Evolutionary conservation across 805 yeast genomes (phyloP).

Genomic region (Diddensiella transvaalensis): DNA sequence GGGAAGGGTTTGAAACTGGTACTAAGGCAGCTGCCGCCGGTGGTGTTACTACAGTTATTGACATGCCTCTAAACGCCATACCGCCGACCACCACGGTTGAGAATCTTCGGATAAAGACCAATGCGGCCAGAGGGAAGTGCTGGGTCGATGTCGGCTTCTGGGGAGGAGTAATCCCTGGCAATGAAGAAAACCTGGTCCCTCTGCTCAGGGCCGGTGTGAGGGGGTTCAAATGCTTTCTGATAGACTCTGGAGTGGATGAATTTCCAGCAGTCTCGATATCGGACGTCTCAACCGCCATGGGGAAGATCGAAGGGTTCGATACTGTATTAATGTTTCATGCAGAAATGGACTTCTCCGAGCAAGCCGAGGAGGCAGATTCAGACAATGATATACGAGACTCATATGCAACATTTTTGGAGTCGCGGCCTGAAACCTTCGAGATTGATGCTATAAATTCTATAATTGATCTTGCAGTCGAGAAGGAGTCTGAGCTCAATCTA

Average conservation of each 20-base stretch:
- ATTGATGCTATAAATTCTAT: constrained; percentile 76
- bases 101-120: constrained; percentile 68
- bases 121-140: constrained; percentile 74
- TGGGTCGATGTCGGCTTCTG: constrained; percentile 96
- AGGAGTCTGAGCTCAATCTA: constrained; percentile 40
- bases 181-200: constrained; percentile 65
- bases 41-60: constrained; percentile 93
- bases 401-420: constrained; percentile 70
- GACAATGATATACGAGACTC: constrained; percentile 40
- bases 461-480: constrained; percentile 53
- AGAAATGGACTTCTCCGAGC: constrained; percentile 55
- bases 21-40: constrained; percentile 93
- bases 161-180: constrained; percentile 91
- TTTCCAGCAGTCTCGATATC: constrained; percentile 74
- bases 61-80: constrained; percentile 93
- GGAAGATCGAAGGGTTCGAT: constrained; percentile 52
- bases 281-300: constrained; percentile 67
- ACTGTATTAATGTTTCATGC: constrained; percentile 92
- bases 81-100: constrained; percentile 90
- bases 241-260: constrained; percentile 95
- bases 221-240: constrained; percentile 90
- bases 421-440: constrained; percentile 87
- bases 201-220: constrained; percentile 82
- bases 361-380: constrained; percentile 11
- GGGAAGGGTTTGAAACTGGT: constrained; percentile 99